Evolutionary conservation across 306 rosid species (phyloP), one percentile per base, ranked within the genome.

Genomic region (Gleditsia sinensis): DNA sequence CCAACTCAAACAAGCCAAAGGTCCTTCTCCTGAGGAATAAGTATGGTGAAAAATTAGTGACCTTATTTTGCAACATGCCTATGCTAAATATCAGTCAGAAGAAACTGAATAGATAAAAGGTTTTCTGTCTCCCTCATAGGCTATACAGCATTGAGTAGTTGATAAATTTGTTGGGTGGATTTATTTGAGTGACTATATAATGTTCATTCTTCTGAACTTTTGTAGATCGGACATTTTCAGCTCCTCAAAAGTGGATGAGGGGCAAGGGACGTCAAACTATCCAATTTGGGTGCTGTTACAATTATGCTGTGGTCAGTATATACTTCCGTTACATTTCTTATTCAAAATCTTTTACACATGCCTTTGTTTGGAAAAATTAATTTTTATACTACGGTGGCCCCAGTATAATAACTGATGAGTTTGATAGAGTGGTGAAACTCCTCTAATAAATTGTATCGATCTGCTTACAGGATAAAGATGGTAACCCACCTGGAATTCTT

Each of bases 201-300:
- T 42, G 61, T 55, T 23, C 37, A 74, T 72, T 61, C 72, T 55
- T 75, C n/a, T n/a, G 10, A 36, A 67, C 67, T 49, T 87, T 75
- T 77, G 86, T 93, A 94, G 99, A 69, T 13, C 86, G 95, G 65
- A 91, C 99, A 14, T 92, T 59, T 82, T 68, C 93, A 0, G 97
- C 95, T 65, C 99, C 97, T 25, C 84, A 69, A 36, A 92, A 92
- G 85, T 94, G 97, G 96, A 94, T 92, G 96, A 86, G 83, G 86
- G 99, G 99, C 53, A 94, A 94, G 90, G 97, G 99, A 40, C 99
- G 96, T 43, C 87, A 88, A 66, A 90, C 97, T 40, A 77, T 94
- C 62, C 97, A 94, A 81, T 94, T 90, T 34, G 99, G 99, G 20
- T 94, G 99, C 59, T 94, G 99, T 74, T 94, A 92, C 86, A 94